phyloP scores from a whole-genome alignment of 169 alveolate species.

The Plasmodium vivax region DNA sequence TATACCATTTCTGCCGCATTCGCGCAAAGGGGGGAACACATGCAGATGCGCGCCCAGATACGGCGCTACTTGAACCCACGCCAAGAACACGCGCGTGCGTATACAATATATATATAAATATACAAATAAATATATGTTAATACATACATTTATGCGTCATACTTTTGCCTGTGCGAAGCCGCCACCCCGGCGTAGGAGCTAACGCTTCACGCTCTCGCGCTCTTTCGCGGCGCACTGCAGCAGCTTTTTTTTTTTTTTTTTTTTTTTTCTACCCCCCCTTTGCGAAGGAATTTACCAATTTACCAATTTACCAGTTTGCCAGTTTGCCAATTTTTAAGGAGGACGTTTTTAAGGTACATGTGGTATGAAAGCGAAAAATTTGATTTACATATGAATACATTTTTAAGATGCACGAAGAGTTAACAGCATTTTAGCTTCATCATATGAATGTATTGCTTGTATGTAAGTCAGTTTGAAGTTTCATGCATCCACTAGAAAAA shows the following conservation, averaged over 20 bases:
- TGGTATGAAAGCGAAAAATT: background rate
- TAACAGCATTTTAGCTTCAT: background rate
- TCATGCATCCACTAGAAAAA: background rate
- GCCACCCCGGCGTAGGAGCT: background rate
- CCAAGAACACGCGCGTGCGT: background rate
- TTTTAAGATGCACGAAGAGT: background rate
- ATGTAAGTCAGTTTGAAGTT: background rate
- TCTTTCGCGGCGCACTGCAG: background rate
- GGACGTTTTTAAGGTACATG: background rate
- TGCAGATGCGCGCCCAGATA: background rate
- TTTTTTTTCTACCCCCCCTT: background rate
- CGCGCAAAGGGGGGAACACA: background rate
- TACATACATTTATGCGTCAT: background rate
- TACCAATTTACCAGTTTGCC: background rate
- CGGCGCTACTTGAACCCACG: background rate
- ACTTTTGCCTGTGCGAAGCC: background rate
- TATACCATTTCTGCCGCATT: background rate
- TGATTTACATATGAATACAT: background rate
- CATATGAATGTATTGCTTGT: background rate
- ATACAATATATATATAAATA: background rate
- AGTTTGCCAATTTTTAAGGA: background rate
- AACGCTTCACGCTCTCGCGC: background rate
- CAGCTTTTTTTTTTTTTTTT: background rate
- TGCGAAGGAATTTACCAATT: background rate
- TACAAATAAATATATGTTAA: background rate